These are phyloP conservation scores for Penicillium cataractarum DNA, from an alignment of 495 filamentous ascomycete genomes.

Conservation along the genomic window DNA sequence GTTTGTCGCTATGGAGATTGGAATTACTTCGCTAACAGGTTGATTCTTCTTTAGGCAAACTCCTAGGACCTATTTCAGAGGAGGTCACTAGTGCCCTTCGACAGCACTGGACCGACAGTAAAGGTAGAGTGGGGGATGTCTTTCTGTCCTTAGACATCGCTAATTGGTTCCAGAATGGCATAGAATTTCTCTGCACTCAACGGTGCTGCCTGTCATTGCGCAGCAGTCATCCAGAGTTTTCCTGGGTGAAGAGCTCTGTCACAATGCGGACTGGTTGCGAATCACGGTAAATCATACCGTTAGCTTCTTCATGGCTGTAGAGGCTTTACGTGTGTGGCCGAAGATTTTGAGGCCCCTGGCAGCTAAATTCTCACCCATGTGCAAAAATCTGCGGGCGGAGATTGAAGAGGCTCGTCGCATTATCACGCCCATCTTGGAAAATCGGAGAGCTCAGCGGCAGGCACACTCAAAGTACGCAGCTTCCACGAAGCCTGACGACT, in stretches of 20 bases:
- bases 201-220: conserved; percentile 27
- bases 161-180: no score
- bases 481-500: conserved; percentile 17
- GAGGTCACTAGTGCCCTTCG: no score
- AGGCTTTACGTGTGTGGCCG: conserved; percentile 38
- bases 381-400: background rate
- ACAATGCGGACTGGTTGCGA: conserved; percentile 45
- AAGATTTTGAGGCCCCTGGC: conserved; percentile 43
- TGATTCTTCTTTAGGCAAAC: no score
- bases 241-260: conserved; percentile 45
- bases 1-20: no score
- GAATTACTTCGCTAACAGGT: no score
- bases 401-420: conserved; percentile 13
- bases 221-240: conserved; percentile 53
- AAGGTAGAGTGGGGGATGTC: no score
- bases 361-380: conserved; percentile 12
- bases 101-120: no score
- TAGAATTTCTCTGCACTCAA: no score
- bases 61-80: no score
- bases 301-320: conserved; percentile 34
- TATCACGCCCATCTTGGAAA: conserved; percentile 15
- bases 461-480: background rate
- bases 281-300: conserved; percentile 44
- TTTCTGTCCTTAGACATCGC: no score
- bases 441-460: conserved; percentile 14